Conservation (phyloP, 805 yeast genomes). For the Lachancea sp. region DNA sequence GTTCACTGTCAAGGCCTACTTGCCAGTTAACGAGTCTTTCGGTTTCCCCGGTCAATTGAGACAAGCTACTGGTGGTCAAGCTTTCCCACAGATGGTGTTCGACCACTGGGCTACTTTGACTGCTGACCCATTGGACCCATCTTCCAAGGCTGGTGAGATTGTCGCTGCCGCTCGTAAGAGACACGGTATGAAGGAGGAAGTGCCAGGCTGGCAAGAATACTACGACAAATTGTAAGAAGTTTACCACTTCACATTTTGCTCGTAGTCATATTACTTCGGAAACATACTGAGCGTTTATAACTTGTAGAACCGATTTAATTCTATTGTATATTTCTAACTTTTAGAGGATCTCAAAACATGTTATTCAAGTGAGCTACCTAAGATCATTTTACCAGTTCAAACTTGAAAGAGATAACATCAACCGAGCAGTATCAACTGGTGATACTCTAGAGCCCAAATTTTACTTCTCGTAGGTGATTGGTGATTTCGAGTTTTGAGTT, state of each 20-base stretch:
- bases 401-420: too few relatives aligned
- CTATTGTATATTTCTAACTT: constrained; percentile 9
- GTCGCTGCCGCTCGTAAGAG: constrained; percentile 77
- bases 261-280: constrained; percentile 9
- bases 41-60: constrained; percentile 99
- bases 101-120: constrained; percentile 93
- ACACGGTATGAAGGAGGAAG: constrained; percentile 93
- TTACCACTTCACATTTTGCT: not conserved
- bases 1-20: constrained; percentile 99
- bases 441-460: too few relatives aligned
- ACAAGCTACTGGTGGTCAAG: constrained; percentile 99
- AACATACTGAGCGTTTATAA: constrained; percentile 9
- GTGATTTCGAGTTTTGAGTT: too few relatives aligned
- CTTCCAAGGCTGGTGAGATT: constrained; percentile 62
- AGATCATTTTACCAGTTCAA: too few relatives aligned
- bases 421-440: too few relatives aligned
- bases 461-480: too few relatives aligned
- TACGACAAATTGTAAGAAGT: constrained; percentile 73
- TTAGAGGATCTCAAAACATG: not conserved
- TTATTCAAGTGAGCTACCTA: too few relatives aligned
- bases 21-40: constrained; percentile 99
- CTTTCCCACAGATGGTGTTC: constrained; percentile 99
- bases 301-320: constrained; percentile 3
- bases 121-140: constrained; percentile 90
- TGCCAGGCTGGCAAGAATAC: constrained; percentile 99